Evolutionary conservation across 495 filamentous ascomycete species (phyloP).

Genomic region (Podospora australis): DNA sequence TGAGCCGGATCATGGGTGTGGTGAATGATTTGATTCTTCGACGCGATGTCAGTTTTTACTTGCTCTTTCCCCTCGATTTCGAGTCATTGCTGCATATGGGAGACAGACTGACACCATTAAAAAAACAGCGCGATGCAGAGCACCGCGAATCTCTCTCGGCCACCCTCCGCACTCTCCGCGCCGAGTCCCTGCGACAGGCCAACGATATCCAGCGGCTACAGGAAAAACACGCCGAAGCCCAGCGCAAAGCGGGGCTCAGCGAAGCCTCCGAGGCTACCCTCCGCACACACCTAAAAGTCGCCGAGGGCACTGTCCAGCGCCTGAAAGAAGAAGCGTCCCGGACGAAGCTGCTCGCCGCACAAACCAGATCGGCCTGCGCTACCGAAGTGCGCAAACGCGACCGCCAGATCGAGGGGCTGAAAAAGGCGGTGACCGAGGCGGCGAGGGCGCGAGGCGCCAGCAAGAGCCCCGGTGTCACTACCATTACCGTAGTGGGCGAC

Average conservation of each 20-base stretch:
- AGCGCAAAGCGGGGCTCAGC: conserved; percentile 66
- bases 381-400: conserved; percentile 92
- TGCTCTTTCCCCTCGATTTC: background rate
- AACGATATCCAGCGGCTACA: conserved; percentile 54
- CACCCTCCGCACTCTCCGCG: conserved; percentile 69
- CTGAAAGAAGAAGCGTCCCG: conserved; percentile 76
- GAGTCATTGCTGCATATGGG: no score
- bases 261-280: conserved; percentile 67
- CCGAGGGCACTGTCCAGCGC: conserved; percentile 60
- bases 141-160: conserved; percentile 73
- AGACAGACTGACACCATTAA: conserved; percentile 12
- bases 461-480: conserved; percentile 45
- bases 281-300: conserved; percentile 58
- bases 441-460: conserved; percentile 40
- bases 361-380: conserved; percentile 79
- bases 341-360: conserved; percentile 67
- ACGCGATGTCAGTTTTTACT: conserved; percentile 60
- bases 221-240: conserved; percentile 62
- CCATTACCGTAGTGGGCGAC: conserved; percentile 48
- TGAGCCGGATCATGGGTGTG: conserved; percentile 81
- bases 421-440: conserved; percentile 61
- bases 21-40: conserved; percentile 83
- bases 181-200: conserved; percentile 61
- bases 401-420: conserved; percentile 77
- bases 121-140: conserved; percentile 73